phyloP scores from a whole-genome alignment of 441 rosid species.

The Corymbia citriodora region DNA sequence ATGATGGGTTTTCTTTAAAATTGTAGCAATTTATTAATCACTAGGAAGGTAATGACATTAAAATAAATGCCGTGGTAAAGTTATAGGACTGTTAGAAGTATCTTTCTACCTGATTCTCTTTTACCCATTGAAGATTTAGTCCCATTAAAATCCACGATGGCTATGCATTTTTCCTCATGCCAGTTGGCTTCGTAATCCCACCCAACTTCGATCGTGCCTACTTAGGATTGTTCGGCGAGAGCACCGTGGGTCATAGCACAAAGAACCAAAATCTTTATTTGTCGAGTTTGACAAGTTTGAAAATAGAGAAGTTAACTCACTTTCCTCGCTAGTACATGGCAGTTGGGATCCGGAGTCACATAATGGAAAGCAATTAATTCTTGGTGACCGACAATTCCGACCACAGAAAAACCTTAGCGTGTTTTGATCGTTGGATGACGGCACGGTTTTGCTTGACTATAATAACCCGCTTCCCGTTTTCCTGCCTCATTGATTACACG shows the following conservation, averaged over 20 bases:
- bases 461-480: not conserved
- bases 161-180: not conserved
- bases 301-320: not conserved
- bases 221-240: not conserved
- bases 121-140: not conserved
- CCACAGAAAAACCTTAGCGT: not conserved
- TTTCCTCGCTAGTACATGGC: no score
- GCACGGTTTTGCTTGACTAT: not conserved
- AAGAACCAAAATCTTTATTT: not conserved
- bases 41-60: not conserved
- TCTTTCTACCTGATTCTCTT: not conserved
- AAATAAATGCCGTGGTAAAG: fast-evolving
- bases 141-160: not conserved
- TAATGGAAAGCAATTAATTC: not conserved
- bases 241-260: not conserved
- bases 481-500: not conserved
- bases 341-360: not conserved
- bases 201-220: not conserved
- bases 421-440: not conserved
- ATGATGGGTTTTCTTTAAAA: no score
- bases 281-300: not conserved
- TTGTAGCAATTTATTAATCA: no score
- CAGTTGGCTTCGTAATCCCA: not conserved
- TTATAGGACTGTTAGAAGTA: no score
- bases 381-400: no score